Base-by-base conservation (phyloP, 805 yeast genomes). In the Kuraishia hungarica region DNA sequence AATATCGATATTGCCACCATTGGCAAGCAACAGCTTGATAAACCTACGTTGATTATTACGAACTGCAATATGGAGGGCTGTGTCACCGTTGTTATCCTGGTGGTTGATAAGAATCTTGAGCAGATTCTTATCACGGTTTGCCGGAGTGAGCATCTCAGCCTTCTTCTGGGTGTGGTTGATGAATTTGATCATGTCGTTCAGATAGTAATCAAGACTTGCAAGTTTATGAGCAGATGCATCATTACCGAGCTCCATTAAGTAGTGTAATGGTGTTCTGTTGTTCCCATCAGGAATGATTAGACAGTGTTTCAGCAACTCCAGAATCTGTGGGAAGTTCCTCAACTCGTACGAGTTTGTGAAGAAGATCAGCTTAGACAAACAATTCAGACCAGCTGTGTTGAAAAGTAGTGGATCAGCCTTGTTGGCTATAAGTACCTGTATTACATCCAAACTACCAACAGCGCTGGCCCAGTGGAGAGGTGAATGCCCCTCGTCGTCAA, bases 391-490 rank as follows among this genome's bases (percentile, higher is more conserved):
- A 50, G 76, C 72, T 54, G 74, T 70, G 57, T 81, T 82, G 52
- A 77, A 71, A 15, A 72, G 67, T 24, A 79, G 59, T 2, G 87
- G 85, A 62, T 84, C 83, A 1, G 89, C 88, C 24, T 86, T 82
- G 57, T 83, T 76, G 5, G 72, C 67, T 21, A 86, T 61, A 28
- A 87, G 64, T 28, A 82, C 72, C 59, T 82, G 83, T 19, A 86
- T 77, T 57, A 87, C 73, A 6, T 78, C 75, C n/a, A 78, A 64
- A 57, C 84, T 80, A 1, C 89, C 93, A 83, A 88, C 79, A 0
- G 94, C 85, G 29, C 89, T 78, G 0, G 96, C 94, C 96, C 96
- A 88, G 66, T 88, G 96, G 54, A 88, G 73, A 1, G 91, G 81
- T 0, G 92, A 84, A 63, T 88, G 91, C 0, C 93, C 93, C 60